Base-by-base conservation (phyloP, 345 rosid genomes). In the Raphanus sativus region DNA sequence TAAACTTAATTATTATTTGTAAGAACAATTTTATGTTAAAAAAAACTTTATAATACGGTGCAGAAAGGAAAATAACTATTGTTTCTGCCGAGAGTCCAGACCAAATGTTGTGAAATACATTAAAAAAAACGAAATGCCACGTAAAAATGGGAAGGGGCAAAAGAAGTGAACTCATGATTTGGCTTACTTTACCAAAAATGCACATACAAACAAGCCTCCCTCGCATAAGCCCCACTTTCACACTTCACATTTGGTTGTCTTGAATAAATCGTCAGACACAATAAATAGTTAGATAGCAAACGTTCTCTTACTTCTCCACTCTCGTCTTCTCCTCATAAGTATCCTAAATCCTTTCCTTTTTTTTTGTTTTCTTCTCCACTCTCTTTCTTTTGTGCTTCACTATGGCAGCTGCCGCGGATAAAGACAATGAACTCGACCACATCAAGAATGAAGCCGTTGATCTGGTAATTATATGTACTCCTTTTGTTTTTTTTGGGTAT, bases 401-500 rank as follows among this genome's bases (percentile, higher is more conserved):
- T 13, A 77, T 77, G 81, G 81, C 70, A 21, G 45, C 48, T 54
- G 69, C 74, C 15, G 59, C 78, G 32, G 81, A 70, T 17, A 84
- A 83, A 71, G 86, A 64, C 50, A 79, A 79, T 84, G 83, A 85
- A 68, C 91, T 90, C 38, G 90, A 87, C 52, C 88, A 87, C 72
- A 86, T 90, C 3, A 90, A 88, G 68, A 85, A 87, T 64, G 96
- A 90, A 86, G 74, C 90, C 42, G 93, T 90, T 75, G 93, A 90
- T 87, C 87, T 90, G 91, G 96, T 80, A 25, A 4, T 1, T 62
- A 26, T 4, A 15, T 52, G 24, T 66, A 2, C 34, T 7, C 65
- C 45, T 38, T 58, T 60, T 45, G 62, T 75, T 36, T 76, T 58
- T n/a, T 54, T 2, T 11, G 12, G 12, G 10, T 48, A 8, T 8